A percentile compares a stretch with the other conserved stretches of the same genome.
phyloP scores from a whole-genome alignment of 2,329 filamentous ascomycete genomes.

The Fusarium coffeatum region DNA sequence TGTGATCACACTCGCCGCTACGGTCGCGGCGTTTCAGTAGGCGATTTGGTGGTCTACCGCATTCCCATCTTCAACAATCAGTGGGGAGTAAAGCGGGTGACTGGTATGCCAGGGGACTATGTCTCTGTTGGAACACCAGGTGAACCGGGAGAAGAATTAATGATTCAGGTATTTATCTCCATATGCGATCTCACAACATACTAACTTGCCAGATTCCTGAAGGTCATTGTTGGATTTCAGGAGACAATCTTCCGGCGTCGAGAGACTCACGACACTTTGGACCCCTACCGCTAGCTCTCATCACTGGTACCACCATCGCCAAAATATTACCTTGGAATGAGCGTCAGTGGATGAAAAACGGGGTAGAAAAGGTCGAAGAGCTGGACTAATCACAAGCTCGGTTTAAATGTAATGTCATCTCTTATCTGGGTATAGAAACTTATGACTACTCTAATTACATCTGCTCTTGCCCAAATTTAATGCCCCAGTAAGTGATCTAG shows the following conservation, averaged over 20 bases:
- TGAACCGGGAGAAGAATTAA: slow-evolving; percentile 57
- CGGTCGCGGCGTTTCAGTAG: slow-evolving; percentile 75
- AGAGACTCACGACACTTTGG: slow-evolving; percentile 89
- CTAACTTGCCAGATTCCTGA: slow-evolving; percentile 74
- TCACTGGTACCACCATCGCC: slow-evolving; percentile 84
- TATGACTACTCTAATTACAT: slow-evolving; percentile 52
- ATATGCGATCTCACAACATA: not conserved
- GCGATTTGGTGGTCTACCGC: slow-evolving; percentile 83
- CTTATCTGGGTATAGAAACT: slow-evolving; percentile 48
- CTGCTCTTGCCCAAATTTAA: slow-evolving; percentile 37
- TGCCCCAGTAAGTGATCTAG: slow-evolving; percentile 33
- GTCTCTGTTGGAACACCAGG: slow-evolving; percentile 74
- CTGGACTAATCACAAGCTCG: slow-evolving; percentile 24
- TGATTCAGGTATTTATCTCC: slow-evolving; percentile 70
- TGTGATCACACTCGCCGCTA: slow-evolving; percentile 75
- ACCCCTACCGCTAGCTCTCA: slow-evolving; percentile 84
- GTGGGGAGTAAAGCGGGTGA: slow-evolving; percentile 80
- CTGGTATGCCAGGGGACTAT: slow-evolving; percentile 81
- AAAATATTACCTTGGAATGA: slow-evolving; percentile 66
- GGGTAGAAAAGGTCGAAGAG: slow-evolving; percentile 51
- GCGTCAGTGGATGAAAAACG: slow-evolving; percentile 62
- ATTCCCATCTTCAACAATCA: slow-evolving; percentile 75
- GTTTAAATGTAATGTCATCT: slow-evolving; percentile 42
- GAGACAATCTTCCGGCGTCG: slow-evolving; percentile 87
- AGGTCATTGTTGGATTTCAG: slow-evolving; percentile 91